These are phyloP conservation scores for Lactarius deliciosus DNA, from an alignment of 768 basidiomycete genomes.

Conservation along the genomic window DNA sequence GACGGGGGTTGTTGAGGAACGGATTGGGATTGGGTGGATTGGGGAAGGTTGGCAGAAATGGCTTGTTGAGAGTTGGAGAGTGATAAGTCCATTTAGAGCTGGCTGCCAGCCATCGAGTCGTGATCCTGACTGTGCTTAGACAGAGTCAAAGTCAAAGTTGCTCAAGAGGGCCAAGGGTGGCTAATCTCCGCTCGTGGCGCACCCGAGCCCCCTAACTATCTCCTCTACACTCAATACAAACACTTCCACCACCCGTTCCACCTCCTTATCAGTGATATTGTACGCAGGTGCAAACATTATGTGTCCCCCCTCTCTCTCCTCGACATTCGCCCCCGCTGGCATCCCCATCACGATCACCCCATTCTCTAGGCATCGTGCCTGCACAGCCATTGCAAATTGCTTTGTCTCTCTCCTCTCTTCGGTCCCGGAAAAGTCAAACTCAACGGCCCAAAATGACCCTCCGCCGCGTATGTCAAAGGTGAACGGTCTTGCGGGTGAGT, in stretches of 20 bases:
- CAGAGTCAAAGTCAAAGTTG: slow-evolving; percentile 5
- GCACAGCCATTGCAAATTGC: slow-evolving; percentile 66
- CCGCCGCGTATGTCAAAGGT: slow-evolving; percentile 81
- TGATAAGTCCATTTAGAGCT: slow-evolving; percentile 92
- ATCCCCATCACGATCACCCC: slow-evolving; percentile 74
- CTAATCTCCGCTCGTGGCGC: slow-evolving; percentile 26
- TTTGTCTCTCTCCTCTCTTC: slow-evolving; percentile 44
- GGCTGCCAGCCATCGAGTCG: slow-evolving; percentile 80
- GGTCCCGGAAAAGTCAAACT: slow-evolving; percentile 65
- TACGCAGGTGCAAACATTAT: slow-evolving; percentile 78
- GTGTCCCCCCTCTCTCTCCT: slow-evolving; percentile 74
- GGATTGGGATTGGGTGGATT: slow-evolving; percentile 33
- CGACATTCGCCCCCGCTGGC: slow-evolving; percentile 63
- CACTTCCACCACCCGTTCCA: slow-evolving; percentile 63
- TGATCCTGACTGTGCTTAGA: slow-evolving; percentile 10
- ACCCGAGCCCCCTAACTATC: slow-evolving; percentile 39
- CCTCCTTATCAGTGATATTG: slow-evolving; percentile 67
- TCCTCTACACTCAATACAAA: slow-evolving; percentile 70
- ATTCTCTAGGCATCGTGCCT: slow-evolving; percentile 65
- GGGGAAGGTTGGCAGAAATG: slow-evolving; percentile 42
- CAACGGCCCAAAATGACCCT: slow-evolving; percentile 82
- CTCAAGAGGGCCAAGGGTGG: too few species aligned
- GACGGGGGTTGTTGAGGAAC: slow-evolving; percentile 37
- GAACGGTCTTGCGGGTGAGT: slow-evolving; percentile 59
- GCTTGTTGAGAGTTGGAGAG: slow-evolving; percentile 68